Conservation (phyloP, 441 rosid genomes). For the Populus hybrid region DNA sequence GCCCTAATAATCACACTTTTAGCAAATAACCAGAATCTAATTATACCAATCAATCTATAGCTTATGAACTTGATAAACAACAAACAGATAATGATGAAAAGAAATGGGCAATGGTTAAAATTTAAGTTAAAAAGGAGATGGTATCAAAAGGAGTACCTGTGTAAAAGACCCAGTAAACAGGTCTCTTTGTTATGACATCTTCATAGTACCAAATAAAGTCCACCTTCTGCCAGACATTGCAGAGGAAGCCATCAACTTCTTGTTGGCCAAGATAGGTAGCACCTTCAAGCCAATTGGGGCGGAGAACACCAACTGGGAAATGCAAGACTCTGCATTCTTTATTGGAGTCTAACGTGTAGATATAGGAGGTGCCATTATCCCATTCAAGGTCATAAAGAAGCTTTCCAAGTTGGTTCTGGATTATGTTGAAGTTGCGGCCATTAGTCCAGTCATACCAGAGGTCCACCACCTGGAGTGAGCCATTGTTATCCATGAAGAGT, state of each 20-base stretch:
- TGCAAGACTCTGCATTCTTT: constrained; percentile 43
- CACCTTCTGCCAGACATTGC: constrained; percentile 78
- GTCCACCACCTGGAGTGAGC: constrained; percentile 50
- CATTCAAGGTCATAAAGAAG: constrained; percentile 67
- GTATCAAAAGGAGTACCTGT: constrained; percentile 32
- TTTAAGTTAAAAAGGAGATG: neutral
- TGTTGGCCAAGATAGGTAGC: constrained; percentile 58
- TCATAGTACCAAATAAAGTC: constrained; percentile 75
- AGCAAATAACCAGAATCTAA: neutral
- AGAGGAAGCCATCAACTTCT: constrained; percentile 50
- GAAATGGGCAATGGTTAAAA: neutral
- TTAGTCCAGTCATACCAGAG: constrained; percentile 86
- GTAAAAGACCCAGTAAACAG: constrained; percentile 67
- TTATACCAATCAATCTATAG: neutral
- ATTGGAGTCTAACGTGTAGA: constrained; percentile 47
- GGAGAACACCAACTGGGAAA: constrained; percentile 53
- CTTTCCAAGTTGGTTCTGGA: constrained; percentile 61
- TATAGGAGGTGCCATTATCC: constrained; percentile 68
- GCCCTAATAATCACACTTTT: neutral
- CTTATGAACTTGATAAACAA: neutral
- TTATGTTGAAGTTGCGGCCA: constrained; percentile 77
- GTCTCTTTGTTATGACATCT: constrained; percentile 58
- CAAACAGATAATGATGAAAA: neutral
- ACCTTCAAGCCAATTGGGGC: constrained; percentile 71
- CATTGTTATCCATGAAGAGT: constrained; percentile 54